Conservation (phyloP, 345 rosid species). For the Salix viminalis region DNA sequence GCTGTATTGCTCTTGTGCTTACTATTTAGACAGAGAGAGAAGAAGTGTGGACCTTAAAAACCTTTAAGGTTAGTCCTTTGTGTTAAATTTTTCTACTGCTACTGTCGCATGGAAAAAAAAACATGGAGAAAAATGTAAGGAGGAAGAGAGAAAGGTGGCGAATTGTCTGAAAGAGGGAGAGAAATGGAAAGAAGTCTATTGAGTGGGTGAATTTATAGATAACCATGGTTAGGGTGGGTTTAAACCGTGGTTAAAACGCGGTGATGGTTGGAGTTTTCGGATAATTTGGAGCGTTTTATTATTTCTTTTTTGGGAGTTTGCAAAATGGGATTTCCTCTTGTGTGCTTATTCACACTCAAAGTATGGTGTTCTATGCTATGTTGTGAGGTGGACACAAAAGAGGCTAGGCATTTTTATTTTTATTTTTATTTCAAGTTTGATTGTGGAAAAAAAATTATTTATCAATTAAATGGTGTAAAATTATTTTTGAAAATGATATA, state of each 20-base stretch:
- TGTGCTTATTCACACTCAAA: not conserved
- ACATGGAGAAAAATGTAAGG: not conserved
- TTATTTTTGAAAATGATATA: not conserved
- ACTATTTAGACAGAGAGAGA: not conserved
- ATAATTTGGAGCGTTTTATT: not conserved
- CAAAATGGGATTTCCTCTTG: not conserved
- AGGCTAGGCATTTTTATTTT: not conserved
- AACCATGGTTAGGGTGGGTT: not conserved
- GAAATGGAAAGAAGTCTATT: not conserved
- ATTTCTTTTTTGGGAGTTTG: not conserved
- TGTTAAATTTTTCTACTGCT: not conserved
- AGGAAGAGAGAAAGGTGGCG: not conserved
- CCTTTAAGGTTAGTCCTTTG: not conserved
- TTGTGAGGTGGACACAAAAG: not conserved
- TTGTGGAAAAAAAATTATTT: not conserved
- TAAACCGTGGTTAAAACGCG: constrained; percentile 10
- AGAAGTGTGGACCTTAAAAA: not conserved
- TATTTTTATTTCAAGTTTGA: not conserved
- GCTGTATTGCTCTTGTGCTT: not conserved
- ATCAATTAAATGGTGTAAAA: not conserved
- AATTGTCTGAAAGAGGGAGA: not conserved
- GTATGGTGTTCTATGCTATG: not conserved
- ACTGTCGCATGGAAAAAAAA: not conserved
- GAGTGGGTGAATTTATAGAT: not conserved
- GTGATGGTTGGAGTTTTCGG: not conserved